These are phyloP conservation scores for Tolypocladium endophyticum DNA, from an alignment of 2,329 filamentous ascomycete genomes.

Conservation along the genomic window DNA sequence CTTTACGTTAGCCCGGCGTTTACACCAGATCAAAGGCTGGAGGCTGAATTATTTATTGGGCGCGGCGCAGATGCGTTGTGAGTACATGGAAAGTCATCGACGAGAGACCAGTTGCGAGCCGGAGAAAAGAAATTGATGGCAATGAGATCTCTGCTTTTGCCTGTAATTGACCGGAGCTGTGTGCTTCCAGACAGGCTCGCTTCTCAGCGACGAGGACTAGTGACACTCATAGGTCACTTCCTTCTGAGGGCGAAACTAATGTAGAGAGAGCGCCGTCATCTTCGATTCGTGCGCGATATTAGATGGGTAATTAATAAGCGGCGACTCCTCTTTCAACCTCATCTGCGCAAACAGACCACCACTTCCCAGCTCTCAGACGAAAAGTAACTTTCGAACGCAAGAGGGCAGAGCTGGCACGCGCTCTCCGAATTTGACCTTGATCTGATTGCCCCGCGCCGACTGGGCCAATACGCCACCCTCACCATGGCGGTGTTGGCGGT, in stretches of 20 bases:
- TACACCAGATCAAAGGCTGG: conserved; percentile 1
- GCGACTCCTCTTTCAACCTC: not conserved
- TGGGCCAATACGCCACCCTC: not conserved
- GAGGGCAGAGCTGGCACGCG: not conserved
- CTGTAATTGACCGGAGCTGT: not conserved
- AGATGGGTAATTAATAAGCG: not conserved
- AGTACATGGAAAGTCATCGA: not conserved
- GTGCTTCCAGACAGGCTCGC: not conserved
- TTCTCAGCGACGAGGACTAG: too few relatives aligned
- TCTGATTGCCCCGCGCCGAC: not conserved
- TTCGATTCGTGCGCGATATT: too few relatives aligned
- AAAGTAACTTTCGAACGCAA: not conserved
- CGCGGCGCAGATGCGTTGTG: not conserved
- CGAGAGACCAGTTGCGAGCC: not conserved
- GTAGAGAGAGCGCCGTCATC: too few relatives aligned
- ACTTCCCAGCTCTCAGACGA: not conserved
- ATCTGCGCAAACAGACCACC: not conserved
- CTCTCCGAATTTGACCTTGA: not conserved
- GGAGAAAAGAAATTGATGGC: not conserved
- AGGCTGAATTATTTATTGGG: not conserved
- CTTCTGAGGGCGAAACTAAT: too few relatives aligned
- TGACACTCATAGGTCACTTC: too few relatives aligned
- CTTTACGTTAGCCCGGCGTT: conserved; percentile 11
- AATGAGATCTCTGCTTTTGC: not conserved
- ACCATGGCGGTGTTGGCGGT: conserved; percentile 4